Percentiles rank a stretch among this genome's conserved stretches.
phyloP scores from a whole-genome alignment of 164 flowering plant genomes.

The Tinospora cordifolia region DNA sequence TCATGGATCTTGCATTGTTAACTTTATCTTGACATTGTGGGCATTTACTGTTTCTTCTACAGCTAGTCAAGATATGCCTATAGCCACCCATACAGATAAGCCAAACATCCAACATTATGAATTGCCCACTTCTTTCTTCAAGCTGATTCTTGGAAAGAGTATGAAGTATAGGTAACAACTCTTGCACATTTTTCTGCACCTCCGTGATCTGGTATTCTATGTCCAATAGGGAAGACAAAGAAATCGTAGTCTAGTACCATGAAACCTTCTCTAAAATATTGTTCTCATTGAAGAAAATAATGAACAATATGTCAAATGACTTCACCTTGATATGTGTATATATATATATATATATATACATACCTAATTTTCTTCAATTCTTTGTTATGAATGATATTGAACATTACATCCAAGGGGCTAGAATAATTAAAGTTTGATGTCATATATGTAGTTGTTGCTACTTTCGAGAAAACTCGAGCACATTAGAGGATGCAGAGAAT shows the following conservation, averaged over 20 bases:
- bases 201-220: not conserved
- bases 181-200: not conserved
- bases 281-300: too few species aligned
- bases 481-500: slow-evolving; percentile 83
- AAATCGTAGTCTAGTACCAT: too few species aligned
- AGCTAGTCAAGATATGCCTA: slow-evolving; percentile 79
- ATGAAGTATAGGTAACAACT: slow-evolving; percentile 70
- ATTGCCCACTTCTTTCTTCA: slow-evolving; percentile 84
- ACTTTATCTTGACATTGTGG: not conserved
- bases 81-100: slow-evolving; percentile 70
- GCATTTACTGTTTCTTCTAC: slow-evolving; percentile 5
- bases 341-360: too few species aligned
- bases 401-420: not conserved
- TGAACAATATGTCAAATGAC: too few species aligned
- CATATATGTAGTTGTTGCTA: slow-evolving; percentile 80
- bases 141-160: slow-evolving; percentile 74
- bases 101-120: slow-evolving; percentile 82
- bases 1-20: not conserved
- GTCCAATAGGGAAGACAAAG: too few species aligned
- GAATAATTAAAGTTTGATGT: slow-evolving; percentile 3
- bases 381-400: not conserved
- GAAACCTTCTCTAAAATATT: too few species aligned
- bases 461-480: slow-evolving; percentile 45
- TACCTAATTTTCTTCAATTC: not conserved
- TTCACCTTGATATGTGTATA: too few species aligned